Base-by-base conservation (phyloP, 2,329 filamentous ascomycete genomes). In the Pseudogymnoascus sp. region DNA sequence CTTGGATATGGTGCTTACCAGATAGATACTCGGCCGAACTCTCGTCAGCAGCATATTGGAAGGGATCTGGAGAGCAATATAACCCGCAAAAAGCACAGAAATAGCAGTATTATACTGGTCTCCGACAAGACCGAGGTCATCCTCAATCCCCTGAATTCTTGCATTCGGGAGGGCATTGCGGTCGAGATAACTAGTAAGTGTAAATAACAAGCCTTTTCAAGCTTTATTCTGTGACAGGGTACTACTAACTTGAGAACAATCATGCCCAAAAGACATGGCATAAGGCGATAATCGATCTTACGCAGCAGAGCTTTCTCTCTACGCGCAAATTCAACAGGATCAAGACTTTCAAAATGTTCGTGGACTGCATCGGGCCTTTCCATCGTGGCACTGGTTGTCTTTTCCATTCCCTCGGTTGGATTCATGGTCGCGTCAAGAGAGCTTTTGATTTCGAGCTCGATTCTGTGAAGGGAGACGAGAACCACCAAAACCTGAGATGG, bases 21-120 rank as follows among this genome's bases (percentile, higher is more conserved):
- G 31, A 42, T 64, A 62, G 16, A 53, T 62, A 59, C 36, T 25
- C 1, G 79, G 79, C 14, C 77, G 74, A 7, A 81, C 68, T 7
- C 76, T 74, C 1, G 79, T 82, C 2, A 84, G 70, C 11, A 82
- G 72, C 16, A 84, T 74, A 63, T 83, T 82, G 60, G 76, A 78
- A 0, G 79, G 79, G 11, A 82, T 75, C 64, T 82, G 75, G 3
- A 79, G 78, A 34, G 82, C 75, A 0, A 82, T 77, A 64, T 84
- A 83, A 7, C 81, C 81, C 2, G 80, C 77, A 0, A 66, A 69
- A 1, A 69, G 62, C 10, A 68, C 63, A 3, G 62, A 66, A 16
- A 69, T 65, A 1, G 50, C 61, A 2, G 63, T 70, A n/a, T 65
- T 67, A 46, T 82, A 38, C 75, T 73, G n/a, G 77, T 76, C 3